phyloP scores from a whole-genome alignment of 345 rosid genomes.

The Mangifera indica region DNA sequence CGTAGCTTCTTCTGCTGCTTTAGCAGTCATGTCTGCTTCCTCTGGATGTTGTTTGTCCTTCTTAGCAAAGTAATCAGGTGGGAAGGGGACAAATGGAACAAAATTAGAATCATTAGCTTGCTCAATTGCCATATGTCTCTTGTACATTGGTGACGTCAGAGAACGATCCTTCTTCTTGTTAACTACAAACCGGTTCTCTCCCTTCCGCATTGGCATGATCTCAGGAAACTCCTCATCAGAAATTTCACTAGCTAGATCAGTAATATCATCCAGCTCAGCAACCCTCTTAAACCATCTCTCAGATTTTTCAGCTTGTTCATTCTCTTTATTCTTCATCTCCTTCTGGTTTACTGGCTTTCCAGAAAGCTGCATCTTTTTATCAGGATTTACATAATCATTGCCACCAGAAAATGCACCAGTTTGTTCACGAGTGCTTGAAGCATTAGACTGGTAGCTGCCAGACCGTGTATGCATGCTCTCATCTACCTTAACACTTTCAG shows the following conservation, averaged over 20 bases:
- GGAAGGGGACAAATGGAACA: constrained; percentile 85
- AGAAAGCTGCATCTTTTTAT: constrained; percentile 18
- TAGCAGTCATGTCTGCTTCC: constrained; percentile 23
- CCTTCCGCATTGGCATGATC: constrained; percentile 77
- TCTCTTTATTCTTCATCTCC: constrained; percentile 28
- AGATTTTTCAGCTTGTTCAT: constrained; percentile 51
- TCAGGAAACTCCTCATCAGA: constrained; percentile 62
- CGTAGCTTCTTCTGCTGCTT: constrained; percentile 29
- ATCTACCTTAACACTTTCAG: constrained; percentile 31
- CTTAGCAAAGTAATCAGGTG: constrained; percentile 70
- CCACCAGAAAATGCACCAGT: constrained; percentile 19
- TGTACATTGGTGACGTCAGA: constrained; percentile 68
- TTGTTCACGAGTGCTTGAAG: constrained; percentile 24
- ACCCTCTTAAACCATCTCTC: constrained; percentile 72
- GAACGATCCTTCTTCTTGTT: constrained; percentile 79
- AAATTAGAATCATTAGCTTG: constrained; percentile 55
- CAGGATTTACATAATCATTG: constrained; percentile 13
- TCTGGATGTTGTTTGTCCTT: constrained; percentile 41
- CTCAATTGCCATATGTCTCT: constrained; percentile 54
- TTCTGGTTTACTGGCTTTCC: constrained; percentile 22
- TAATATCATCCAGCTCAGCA: constrained; percentile 54
- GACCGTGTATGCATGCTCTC: constrained; percentile 27
- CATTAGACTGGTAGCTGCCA: constrained; percentile 16
- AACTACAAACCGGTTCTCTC: constrained; percentile 74
- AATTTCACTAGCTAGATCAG: constrained; percentile 41